Percentiles rank a stretch among this genome's conserved stretches.
Conservation (phyloP, 306 rosid species). For the Cyclanthera cordifolia region DNA sequence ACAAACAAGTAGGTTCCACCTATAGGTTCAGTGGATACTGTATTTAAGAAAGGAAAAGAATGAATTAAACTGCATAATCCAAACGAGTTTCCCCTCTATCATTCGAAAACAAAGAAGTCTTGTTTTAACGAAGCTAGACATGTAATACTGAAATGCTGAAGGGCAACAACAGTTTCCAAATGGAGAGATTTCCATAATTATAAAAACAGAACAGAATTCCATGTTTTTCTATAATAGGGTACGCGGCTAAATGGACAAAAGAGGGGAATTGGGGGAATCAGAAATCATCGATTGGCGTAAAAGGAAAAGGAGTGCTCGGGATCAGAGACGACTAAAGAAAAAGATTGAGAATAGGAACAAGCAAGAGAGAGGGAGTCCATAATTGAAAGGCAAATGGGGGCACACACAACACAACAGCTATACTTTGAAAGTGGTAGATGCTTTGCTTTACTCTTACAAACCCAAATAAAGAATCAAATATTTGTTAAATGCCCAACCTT, state of each 20-base stretch:
- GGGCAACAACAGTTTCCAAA: neutral
- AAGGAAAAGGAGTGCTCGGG: constrained; percentile 42
- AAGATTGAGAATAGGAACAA: constrained; percentile 22
- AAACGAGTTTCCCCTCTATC: too few relatives aligned
- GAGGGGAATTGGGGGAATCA: neutral
- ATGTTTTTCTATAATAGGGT: too few relatives aligned
- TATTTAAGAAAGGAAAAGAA: neutral
- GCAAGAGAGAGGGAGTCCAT: constrained; percentile 18
- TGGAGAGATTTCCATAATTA: neutral
- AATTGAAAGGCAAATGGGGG: constrained; percentile 39
- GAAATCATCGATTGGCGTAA: constrained; percentile 17
- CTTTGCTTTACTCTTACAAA: constrained; percentile 33
- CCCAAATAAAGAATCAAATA: constrained; percentile 23
- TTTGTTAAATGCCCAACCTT: constrained; percentile 27
- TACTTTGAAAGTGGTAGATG: constrained; percentile 14
- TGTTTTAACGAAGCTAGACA: neutral
- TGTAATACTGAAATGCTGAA: neutral
- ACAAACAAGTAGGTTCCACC: constrained; percentile 9
- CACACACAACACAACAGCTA: constrained; percentile 21
- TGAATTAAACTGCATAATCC: neutral
- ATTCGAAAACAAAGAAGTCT: neutral
- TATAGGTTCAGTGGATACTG: neutral
- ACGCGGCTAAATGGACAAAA: constrained; percentile 4
- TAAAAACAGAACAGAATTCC: too few relatives aligned
- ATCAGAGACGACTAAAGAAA: constrained; percentile 56